Evolutionary conservation across 352 stramenopile species (phyloP).

Genomic region (Pythium guiyangense): DNA sequence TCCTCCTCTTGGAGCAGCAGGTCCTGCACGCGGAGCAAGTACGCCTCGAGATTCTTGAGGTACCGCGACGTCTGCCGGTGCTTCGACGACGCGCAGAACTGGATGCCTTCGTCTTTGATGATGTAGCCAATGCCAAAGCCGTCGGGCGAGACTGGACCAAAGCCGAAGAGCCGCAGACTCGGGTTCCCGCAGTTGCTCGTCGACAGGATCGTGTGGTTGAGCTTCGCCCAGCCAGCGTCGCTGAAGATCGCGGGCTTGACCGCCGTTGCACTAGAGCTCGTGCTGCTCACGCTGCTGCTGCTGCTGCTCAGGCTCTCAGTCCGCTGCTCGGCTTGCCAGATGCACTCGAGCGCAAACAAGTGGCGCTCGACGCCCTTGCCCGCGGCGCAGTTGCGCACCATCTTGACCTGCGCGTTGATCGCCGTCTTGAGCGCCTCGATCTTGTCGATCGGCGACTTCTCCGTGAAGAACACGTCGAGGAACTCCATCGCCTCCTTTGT

Average conservation of each 20-base stretch:
- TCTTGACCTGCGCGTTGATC: constrained; percentile 83
- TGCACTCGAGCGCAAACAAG: too few species aligned
- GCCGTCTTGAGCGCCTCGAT: constrained; percentile 82
- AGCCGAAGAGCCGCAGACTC: constrained; percentile 91
- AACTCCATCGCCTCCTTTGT: constrained; percentile 88
- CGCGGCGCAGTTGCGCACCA: constrained; percentile 86
- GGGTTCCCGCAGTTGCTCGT: constrained; percentile 97
- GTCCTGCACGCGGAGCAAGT: constrained; percentile 74
- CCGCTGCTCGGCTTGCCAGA: too few species aligned
- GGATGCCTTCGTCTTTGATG: constrained; percentile 94
- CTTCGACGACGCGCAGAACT: constrained; percentile 82
- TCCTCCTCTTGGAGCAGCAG: too few species aligned
- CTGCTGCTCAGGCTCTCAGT: too few species aligned
- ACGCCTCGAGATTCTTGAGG: constrained; percentile 77
- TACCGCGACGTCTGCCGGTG: constrained; percentile 83
- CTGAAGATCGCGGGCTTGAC: too few species aligned
- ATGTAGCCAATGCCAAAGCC: constrained; percentile 98
- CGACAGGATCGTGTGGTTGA: constrained; percentile 95
- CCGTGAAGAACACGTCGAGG: constrained; percentile 84
- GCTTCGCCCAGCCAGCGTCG: constrained; percentile 78
- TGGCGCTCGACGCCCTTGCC: too few species aligned
- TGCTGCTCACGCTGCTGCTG: too few species aligned
- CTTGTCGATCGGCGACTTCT: constrained; percentile 85
- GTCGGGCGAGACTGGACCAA: constrained; percentile 91
- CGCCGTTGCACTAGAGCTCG: too few species aligned